Evolutionary conservation across 495 filamentous ascomycete species (phyloP).

Genomic region (Daldinia grandis): DNA sequence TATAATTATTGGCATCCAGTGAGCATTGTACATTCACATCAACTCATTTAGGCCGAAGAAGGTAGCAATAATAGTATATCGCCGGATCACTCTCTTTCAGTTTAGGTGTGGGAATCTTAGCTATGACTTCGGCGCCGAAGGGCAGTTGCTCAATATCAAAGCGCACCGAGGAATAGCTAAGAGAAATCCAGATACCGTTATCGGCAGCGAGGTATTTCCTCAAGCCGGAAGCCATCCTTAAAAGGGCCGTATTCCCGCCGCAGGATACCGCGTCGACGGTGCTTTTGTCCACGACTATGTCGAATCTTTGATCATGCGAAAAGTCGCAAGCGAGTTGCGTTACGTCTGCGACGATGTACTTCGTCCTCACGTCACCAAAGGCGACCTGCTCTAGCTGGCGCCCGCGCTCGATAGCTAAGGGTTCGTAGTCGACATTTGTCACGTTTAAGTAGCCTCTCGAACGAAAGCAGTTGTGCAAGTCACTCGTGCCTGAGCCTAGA

Average conservation of each 20-base stretch:
- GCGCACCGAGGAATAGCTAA: conserved; percentile 51
- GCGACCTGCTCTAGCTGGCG: conserved; percentile 42
- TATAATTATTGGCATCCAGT: neutral
- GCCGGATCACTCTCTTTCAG: conserved; percentile 47
- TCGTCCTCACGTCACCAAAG: conserved; percentile 49
- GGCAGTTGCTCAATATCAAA: conserved; percentile 43
- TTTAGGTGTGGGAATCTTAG: conserved; percentile 48
- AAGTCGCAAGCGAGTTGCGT: conserved; percentile 39
- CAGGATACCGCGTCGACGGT: conserved; percentile 54
- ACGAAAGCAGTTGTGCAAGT: conserved; percentile 51
- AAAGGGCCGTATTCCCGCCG: conserved; percentile 42
- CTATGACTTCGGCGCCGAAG: conserved; percentile 49
- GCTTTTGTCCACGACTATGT: conserved; percentile 54
- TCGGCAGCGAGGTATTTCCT: conserved; percentile 35
- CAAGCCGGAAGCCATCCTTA: conserved; percentile 43
- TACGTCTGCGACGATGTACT: conserved; percentile 50
- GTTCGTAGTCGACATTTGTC: conserved; percentile 56
- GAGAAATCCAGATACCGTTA: conserved; percentile 50
- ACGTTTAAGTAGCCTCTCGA: conserved; percentile 44
- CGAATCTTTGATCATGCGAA: conserved; percentile 17
- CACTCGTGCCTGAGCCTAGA: conserved; percentile 54
- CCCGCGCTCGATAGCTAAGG: conserved; percentile 49
- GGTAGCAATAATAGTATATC: conserved; percentile 50
- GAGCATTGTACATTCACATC: neutral
- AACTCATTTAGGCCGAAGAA: conserved; percentile 44